Evolutionary conservation across 345 rosid genomes (phyloP).

Genomic region (Carallia pectinifolia): DNA sequence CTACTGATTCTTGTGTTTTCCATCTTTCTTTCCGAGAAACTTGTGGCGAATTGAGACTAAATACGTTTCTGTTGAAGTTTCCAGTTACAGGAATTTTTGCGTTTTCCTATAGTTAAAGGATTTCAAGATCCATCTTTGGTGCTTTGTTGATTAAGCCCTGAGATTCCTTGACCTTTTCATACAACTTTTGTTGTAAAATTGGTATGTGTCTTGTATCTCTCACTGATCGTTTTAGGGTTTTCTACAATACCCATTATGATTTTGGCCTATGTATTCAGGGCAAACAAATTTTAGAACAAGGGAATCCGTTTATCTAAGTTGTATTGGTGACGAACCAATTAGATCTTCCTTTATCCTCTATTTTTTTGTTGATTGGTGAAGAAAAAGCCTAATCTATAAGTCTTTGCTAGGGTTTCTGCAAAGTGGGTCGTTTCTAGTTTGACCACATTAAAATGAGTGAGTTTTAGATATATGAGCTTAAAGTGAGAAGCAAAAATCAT

Average conservation of each 20-base stretch:
- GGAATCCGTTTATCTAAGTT: not conserved
- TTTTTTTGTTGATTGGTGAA: too few species aligned
- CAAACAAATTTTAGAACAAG: not conserved
- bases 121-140: conserved; percentile 29
- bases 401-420: conserved; percentile 14
- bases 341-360: not conserved
- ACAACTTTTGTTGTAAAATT: conserved; percentile 16
- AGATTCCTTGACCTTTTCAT: conserved; percentile 17
- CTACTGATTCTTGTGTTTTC: conserved; percentile 13
- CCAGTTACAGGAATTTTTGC: conserved; percentile 26
- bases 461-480: not conserved
- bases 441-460: too few species aligned
- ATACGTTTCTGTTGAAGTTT: conserved; percentile 20
- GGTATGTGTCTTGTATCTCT: conserved; percentile 8
- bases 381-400: too few species aligned
- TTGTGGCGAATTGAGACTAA: conserved; percentile 5
- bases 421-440: not conserved
- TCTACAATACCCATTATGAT: not conserved
- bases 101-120: conserved; percentile 37
- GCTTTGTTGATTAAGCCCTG: conserved; percentile 39
- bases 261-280: not conserved
- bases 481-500: not conserved
- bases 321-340: too few species aligned
- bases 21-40: conserved; percentile 2
- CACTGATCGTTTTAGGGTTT: conserved; percentile 14